Evolutionary conservation across 1,284 basidiomycete species (phyloP).

Genomic region (Malassezia cuniculi): DNA sequence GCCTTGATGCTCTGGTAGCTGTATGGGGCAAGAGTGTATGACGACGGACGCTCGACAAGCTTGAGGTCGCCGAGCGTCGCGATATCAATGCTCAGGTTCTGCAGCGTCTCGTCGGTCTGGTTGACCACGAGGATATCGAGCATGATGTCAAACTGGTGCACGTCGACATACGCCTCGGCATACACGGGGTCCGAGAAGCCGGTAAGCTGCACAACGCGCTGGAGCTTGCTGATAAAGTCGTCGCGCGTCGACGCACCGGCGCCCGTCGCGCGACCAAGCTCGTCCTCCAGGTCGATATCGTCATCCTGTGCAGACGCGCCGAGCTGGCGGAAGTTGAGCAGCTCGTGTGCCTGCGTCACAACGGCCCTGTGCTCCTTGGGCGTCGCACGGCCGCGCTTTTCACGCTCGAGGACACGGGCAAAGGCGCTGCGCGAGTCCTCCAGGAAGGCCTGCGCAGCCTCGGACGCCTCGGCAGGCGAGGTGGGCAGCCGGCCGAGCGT

Average conservation of each 20-base stretch:
- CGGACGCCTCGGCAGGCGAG: constrained; percentile 50
- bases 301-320: constrained; percentile 57
- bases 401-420: constrained; percentile 65
- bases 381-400: constrained; percentile 63
- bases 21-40: constrained; percentile 86
- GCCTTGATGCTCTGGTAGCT: constrained; percentile 98
- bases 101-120: constrained; percentile 83
- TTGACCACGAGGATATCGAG: constrained; percentile 90
- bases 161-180: constrained; percentile 93
- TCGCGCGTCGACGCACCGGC: constrained; percentile 62
- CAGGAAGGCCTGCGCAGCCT: constrained; percentile 69
- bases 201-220: constrained; percentile 86
- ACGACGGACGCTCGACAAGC: constrained; percentile 82
- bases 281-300: constrained; percentile 62
- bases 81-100: constrained; percentile 94
- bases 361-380: constrained; percentile 62
- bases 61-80: constrained; percentile 94
- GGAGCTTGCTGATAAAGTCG: constrained; percentile 92
- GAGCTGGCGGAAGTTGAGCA: constrained; percentile 85
- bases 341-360: constrained; percentile 79
- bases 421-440: constrained; percentile 84
- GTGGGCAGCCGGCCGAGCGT: constrained; percentile 54
- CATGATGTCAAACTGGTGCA: constrained; percentile 94
- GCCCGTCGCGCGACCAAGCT: constrained; percentile 81
- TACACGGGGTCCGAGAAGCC: constrained; percentile 98